Percentiles rank a stretch among this genome's conserved stretches.
phyloP scores from a whole-genome alignment of 129 eudicot genomes.

The Arctium lappa region DNA sequence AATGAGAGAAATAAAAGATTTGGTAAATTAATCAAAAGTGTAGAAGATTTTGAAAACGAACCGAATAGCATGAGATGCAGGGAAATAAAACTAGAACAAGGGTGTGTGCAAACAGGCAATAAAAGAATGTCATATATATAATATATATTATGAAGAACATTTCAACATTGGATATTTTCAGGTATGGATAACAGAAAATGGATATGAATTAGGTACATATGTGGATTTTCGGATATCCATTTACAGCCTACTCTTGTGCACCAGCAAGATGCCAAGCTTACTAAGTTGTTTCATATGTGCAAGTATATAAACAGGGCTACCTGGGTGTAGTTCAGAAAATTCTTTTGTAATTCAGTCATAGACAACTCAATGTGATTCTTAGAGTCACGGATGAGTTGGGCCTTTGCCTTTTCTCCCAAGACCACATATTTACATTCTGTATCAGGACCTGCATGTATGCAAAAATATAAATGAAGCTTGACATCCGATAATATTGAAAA shows the following conservation, averaged over 20 bases:
- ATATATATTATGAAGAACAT: neutral
- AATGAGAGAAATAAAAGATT: too few species aligned
- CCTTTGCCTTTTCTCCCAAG: conserved; percentile 96
- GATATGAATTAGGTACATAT: neutral
- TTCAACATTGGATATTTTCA: neutral
- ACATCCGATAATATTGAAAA: neutral
- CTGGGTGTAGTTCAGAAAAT: conserved; percentile 95
- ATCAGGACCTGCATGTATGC: conserved; percentile 62
- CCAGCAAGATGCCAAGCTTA: conserved; percentile 1
- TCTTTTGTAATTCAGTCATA: conserved; percentile 84
- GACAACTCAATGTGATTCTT: conserved; percentile 64
- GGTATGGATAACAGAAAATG: neutral
- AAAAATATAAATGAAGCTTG: neutral
- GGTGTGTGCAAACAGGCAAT: neutral
- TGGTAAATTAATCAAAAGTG: neutral
- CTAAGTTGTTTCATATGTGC: neutral
- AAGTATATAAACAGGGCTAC: conserved; percentile 33
- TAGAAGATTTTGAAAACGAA: too few species aligned
- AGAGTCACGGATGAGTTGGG: conserved; percentile 90
- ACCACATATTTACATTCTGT: conserved; percentile 69
- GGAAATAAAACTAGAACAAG: neutral
- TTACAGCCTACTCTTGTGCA: neutral
- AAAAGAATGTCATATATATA: too few species aligned
- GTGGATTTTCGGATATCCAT: neutral
- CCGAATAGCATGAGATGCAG: neutral